Percentiles rank a stretch among this genome's conserved stretches.
Evolutionary conservation across 192 early-diverging fungal genomes (phyloP).

Genomic region (Tieghemiomyces parasiticus): DNA sequence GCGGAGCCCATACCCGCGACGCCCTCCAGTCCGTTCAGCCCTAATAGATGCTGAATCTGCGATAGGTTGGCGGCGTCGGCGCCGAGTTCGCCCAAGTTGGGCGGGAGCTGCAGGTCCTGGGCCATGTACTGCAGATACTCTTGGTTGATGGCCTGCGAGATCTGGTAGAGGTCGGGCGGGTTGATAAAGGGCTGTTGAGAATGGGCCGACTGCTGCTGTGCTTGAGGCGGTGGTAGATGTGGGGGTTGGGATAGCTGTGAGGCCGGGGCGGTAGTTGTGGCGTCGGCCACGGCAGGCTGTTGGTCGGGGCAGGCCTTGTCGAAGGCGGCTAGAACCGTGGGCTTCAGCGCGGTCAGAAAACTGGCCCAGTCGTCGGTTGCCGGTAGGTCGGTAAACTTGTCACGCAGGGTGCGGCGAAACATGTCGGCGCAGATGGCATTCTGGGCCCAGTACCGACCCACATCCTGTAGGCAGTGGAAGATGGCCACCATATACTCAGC

Average conservation of each 20-base stretch:
- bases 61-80: not conserved
- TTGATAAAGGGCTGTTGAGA: not conserved
- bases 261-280: not conserved
- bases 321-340: not conserved
- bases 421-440: not conserved
- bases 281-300: not conserved
- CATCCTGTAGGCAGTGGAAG: not conserved
- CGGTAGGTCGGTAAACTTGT: not conserved
- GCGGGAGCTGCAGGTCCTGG: not conserved
- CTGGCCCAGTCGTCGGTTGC: not conserved
- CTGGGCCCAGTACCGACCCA: conserved; percentile 3
- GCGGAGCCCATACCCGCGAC: too few relatives aligned
- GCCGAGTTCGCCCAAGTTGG: not conserved
- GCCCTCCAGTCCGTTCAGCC: not conserved
- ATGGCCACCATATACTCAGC: not conserved
- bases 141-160: not conserved
- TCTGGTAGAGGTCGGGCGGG: not conserved
- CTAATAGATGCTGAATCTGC: not conserved
- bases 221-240: not conserved
- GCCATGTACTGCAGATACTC: not conserved
- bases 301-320: not conserved
- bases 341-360: not conserved
- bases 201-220: not conserved
- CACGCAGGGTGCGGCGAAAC: not conserved
- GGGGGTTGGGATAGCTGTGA: not conserved